Evolutionary conservation across 1,139 yeast genomes (phyloP).

Genomic region (Candida frijolesensis): DNA sequence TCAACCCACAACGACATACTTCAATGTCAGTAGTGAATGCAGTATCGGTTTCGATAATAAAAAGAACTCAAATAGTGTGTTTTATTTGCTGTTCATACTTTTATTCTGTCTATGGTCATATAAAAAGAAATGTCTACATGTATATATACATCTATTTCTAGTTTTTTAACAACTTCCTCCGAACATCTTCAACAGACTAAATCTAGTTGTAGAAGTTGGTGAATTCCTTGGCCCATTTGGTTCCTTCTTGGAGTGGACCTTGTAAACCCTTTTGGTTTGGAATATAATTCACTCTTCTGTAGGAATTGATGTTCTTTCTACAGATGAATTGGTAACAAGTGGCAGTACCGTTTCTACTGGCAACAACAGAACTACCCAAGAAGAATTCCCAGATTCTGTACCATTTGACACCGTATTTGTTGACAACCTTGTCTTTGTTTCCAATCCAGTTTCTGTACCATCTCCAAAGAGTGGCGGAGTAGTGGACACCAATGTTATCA

Average conservation of each 20-base stretch:
- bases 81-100: too few relatives aligned
- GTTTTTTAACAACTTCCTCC: neutral
- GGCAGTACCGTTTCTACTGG: conserved; percentile 92
- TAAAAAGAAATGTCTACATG: neutral
- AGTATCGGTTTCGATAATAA: too few relatives aligned
- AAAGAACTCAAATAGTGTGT: too few relatives aligned
- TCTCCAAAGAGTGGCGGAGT: conserved; percentile 89
- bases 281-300: conserved; percentile 80
- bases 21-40: too few relatives aligned
- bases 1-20: too few relatives aligned
- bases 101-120: too few relatives aligned
- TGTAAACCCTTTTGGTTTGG: conserved; percentile 78
- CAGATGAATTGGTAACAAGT: conserved; percentile 88
- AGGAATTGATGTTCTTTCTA: conserved; percentile 85
- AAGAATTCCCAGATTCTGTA: conserved; percentile 93
- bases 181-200: neutral
- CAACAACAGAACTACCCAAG: conserved; percentile 77
- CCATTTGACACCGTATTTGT: conserved; percentile 89
- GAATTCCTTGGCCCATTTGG: conserved; percentile 39
- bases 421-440: conserved; percentile 73
- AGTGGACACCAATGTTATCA: conserved; percentile 91
- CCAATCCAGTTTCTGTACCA: conserved; percentile 96
- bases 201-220: conserved; percentile 12
- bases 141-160: neutral
- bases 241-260: conserved; percentile 58